Conservation (phyloP, 2,329 filamentous ascomycete genomes). For the Phoma sp. region DNA sequence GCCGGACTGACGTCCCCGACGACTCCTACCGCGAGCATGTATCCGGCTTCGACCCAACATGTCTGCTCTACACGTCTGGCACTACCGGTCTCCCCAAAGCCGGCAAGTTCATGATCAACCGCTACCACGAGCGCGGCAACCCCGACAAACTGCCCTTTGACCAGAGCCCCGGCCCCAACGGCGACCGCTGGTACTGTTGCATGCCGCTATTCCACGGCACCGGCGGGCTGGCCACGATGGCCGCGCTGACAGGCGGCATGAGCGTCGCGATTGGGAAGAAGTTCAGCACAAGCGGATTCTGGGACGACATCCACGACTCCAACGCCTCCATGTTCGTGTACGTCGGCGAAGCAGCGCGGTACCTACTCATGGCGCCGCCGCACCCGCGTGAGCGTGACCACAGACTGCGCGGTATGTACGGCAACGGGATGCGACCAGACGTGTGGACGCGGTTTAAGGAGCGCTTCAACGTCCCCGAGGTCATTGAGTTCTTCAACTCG, state of each 20-base stretch:
- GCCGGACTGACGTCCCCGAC: conserved; percentile 51
- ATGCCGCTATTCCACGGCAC: conserved; percentile 82
- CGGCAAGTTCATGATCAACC: conserved; percentile 36
- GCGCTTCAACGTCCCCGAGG: conserved; percentile 66
- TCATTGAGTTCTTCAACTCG: conserved; percentile 79
- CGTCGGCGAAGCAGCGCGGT: conserved; percentile 78
- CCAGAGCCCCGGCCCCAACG: conserved; percentile 47
- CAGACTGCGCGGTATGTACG: conserved; percentile 65
- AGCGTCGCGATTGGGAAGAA: conserved; percentile 68
- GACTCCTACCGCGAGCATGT: conserved; percentile 64
- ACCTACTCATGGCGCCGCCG: conserved; percentile 71
- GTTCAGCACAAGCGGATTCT: conserved; percentile 74
- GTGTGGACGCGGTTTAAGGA: conserved; percentile 70
- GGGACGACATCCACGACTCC: conserved; percentile 73
- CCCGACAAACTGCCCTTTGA: conserved; percentile 44
- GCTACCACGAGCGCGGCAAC: conserved; percentile 43
- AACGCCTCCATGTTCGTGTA: conserved; percentile 75
- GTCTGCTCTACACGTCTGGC: conserved; percentile 75
- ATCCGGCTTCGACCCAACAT: conserved; percentile 61
- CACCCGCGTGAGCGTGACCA: conserved; percentile 66
- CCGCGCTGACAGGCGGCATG: conserved; percentile 51
- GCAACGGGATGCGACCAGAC: conserved; percentile 72
- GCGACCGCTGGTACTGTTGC: conserved; percentile 74
- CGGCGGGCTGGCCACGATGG: conserved; percentile 65
- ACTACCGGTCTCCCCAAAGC: conserved; percentile 76